Conservation (phyloP, 768 basidiomycete genomes). For the Galerina marginata region DNA sequence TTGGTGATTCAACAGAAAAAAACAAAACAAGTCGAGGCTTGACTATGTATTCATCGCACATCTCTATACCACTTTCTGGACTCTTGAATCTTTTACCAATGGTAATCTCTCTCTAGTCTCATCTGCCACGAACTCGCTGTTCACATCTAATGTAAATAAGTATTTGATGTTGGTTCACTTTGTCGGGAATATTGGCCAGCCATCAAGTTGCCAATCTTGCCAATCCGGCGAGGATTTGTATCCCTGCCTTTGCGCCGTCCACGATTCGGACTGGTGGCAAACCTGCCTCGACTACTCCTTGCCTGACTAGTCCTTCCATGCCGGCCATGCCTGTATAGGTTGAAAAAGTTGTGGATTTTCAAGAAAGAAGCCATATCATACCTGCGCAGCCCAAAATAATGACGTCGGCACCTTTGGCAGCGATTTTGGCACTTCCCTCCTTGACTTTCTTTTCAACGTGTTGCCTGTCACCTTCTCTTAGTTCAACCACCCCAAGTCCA, state of each 20-base stretch:
- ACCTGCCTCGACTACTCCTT: constrained; percentile 33
- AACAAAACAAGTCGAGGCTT: constrained; percentile 2
- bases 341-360: neutral
- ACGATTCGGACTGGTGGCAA: constrained; percentile 33
- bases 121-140: too few species aligned
- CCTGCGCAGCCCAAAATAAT: constrained; percentile 45
- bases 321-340: constrained; percentile 37
- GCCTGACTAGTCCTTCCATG: constrained; percentile 38
- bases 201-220: constrained; percentile 30
- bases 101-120: too few species aligned
- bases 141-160: too few species aligned
- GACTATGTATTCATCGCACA: constrained; percentile 1
- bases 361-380: constrained; percentile 10
- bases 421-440: constrained; percentile 34
- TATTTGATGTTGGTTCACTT: too few species aligned
- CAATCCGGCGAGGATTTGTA: constrained; percentile 38
- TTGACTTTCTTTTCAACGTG: constrained; percentile 36
- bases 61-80: neutral
- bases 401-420: constrained; percentile 38
- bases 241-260: constrained; percentile 45
- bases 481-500: constrained; percentile 39
- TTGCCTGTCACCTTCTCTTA: constrained; percentile 35
- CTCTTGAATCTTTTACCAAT: too few species aligned
- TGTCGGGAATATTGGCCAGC: too few species aligned
- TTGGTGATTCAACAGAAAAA: constrained; percentile 15